phyloP scores from a whole-genome alignment of 768 basidiomycete genomes.

The Tubosaeta sp. region DNA sequence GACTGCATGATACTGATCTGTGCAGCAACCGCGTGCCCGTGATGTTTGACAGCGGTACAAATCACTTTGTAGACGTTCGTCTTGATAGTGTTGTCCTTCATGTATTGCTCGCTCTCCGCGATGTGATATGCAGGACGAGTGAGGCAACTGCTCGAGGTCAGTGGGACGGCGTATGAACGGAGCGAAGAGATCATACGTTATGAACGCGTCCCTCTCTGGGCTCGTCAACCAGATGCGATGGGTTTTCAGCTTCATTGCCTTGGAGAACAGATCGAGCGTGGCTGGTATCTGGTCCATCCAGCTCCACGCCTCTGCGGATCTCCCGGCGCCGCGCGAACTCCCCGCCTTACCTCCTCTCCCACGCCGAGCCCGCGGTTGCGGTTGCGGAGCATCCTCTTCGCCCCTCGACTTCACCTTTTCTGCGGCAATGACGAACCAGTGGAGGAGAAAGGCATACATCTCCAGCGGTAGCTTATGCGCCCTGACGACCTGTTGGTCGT shows the following conservation, averaged over 20 bases:
- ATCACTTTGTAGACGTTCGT: constrained; percentile 82
- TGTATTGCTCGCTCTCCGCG: constrained; percentile 80
- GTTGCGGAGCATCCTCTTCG: constrained; percentile 43
- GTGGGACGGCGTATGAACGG: neutral
- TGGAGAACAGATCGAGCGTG: constrained; percentile 66
- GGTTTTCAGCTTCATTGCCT: constrained; percentile 60
- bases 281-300: constrained; percentile 77
- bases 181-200: constrained; percentile 43
- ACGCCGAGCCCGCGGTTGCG: constrained; percentile 47
- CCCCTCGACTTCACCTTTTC: constrained; percentile 66
- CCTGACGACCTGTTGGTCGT: constrained; percentile 56
- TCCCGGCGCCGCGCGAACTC: constrained; percentile 36
- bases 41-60: constrained; percentile 88
- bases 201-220: constrained; percentile 79
- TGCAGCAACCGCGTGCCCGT: constrained; percentile 76
- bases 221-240: constrained; percentile 90
- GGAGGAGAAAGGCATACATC: constrained; percentile 87
- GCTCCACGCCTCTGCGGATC: constrained; percentile 52
- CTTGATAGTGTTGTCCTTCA: constrained; percentile 74
- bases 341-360: constrained; percentile 59
- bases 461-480: constrained; percentile 76
- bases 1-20: constrained; percentile 90
- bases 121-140: constrained; percentile 85
- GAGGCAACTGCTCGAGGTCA: constrained; percentile 59
- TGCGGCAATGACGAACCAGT: constrained; percentile 82